Evolutionary conservation across 2,329 filamentous ascomycete genomes (phyloP).

Genomic region (Arthrobotrys entomopaga): DNA sequence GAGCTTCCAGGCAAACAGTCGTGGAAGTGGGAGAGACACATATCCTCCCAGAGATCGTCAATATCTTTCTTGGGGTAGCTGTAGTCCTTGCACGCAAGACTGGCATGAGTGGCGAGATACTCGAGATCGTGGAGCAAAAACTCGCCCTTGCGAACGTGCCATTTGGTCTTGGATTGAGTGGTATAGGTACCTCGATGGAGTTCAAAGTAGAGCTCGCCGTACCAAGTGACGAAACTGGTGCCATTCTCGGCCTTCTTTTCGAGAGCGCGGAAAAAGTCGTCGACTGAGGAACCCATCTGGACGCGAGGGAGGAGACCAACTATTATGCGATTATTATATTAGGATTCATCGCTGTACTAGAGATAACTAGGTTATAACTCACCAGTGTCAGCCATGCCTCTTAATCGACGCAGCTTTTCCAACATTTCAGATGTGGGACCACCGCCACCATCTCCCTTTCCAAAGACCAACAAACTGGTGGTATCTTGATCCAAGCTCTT

Average conservation of each 20-base stretch:
- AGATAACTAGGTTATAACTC: constrained; percentile 19
- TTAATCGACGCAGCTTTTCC: constrained; percentile 91
- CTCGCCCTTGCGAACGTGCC: constrained; percentile 88
- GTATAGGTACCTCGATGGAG: constrained; percentile 97
- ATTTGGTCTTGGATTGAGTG: constrained; percentile 96
- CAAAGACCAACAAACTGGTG: constrained; percentile 90
- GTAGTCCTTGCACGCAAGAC: constrained; percentile 76
- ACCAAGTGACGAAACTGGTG: constrained; percentile 89
- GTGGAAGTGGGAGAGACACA: constrained; percentile 94
- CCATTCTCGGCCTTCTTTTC: constrained; percentile 74
- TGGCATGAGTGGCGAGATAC: constrained; percentile 84
- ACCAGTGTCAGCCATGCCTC: constrained; percentile 84
- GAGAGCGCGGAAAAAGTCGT: constrained; percentile 89
- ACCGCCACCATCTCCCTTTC: constrained; percentile 94
- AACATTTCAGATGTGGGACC: constrained; percentile 93
- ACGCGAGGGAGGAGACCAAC: constrained; percentile 84
- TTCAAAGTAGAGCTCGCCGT: constrained; percentile 97
- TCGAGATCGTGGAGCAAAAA: constrained; percentile 87
- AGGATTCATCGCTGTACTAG: not conserved
- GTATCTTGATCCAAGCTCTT: constrained; percentile 95
- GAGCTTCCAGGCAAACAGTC: constrained; percentile 94
- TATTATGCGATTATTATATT: constrained; percentile 18
- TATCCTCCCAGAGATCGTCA: constrained; percentile 93
- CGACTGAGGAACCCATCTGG: constrained; percentile 87
- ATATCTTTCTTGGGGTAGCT: constrained; percentile 94